These are phyloP conservation scores for Blastobotrys terrestris DNA, from an alignment of 805 yeast genomes.

Conservation along the genomic window DNA sequence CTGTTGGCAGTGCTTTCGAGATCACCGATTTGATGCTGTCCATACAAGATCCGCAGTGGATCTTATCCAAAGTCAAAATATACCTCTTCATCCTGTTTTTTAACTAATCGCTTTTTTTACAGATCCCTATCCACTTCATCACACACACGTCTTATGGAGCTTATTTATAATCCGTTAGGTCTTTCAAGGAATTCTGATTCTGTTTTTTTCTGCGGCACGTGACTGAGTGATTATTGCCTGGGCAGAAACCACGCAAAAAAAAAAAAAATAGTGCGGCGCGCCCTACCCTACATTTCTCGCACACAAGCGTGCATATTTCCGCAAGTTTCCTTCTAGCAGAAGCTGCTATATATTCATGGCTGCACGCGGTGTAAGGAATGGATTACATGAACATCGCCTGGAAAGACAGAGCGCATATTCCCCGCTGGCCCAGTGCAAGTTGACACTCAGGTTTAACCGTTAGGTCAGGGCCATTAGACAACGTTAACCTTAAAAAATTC, in stretches of 20 bases:
- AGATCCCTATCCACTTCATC: not conserved
- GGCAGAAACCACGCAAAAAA: not conserved
- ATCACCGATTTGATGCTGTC: constrained; percentile 32
- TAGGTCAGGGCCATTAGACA: no score
- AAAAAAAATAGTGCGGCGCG: no score
- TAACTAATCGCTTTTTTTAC: not conserved
- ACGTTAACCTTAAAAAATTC: no score
- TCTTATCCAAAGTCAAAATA: constrained; percentile 35
- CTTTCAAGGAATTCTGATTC: not conserved
- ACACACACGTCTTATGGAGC: not conserved
- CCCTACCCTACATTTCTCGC: not conserved
- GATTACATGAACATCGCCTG: no score
- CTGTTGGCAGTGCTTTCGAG: constrained; percentile 20
- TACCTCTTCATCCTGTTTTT: constrained; percentile 10
- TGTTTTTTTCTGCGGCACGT: not conserved
- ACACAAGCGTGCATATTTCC: not conserved
- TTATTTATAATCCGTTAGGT: not conserved
- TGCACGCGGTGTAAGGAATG: no score
- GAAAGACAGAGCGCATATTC: no score
- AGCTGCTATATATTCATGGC: no score
- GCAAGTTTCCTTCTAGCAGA: no score
- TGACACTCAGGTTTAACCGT: no score
- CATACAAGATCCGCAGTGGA: constrained; percentile 54
- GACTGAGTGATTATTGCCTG: not conserved
- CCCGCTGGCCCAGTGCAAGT: no score